Conservation (phyloP, 306 rosid genomes). For the Phaseolus lunatus region DNA sequence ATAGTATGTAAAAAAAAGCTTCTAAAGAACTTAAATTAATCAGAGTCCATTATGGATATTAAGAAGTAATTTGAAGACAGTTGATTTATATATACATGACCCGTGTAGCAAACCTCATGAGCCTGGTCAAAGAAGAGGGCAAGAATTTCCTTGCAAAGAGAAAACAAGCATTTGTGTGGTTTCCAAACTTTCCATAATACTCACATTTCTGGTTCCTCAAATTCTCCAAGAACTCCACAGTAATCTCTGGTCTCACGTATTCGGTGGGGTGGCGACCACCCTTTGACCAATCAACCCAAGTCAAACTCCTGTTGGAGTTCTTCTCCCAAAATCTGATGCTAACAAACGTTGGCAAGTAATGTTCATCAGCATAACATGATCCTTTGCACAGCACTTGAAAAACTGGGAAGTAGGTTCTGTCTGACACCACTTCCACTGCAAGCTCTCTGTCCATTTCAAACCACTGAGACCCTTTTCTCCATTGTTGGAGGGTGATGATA, state of each 20-base stretch:
- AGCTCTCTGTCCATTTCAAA: constrained; percentile 72
- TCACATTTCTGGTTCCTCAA: constrained; percentile 63
- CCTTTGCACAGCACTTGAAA: constrained; percentile 53
- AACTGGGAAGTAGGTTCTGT: constrained; percentile 57
- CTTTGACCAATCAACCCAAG: constrained; percentile 85
- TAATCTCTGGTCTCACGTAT: constrained; percentile 58
- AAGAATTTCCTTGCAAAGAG: constrained; percentile 81
- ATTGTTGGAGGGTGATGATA: constrained; percentile 50
- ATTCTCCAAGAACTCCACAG: constrained; percentile 51
- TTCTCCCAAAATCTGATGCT: constrained; percentile 55
- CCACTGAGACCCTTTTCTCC: constrained; percentile 93
- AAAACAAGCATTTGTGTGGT: constrained; percentile 52
- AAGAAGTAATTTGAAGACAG: too few species aligned
- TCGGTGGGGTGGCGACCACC: constrained; percentile 73
- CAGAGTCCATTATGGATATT: too few species aligned
- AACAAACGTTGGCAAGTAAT: constrained; percentile 74
- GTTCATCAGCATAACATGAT: constrained; percentile 76
- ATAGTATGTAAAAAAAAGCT: too few species aligned
- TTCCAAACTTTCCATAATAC: constrained; percentile 58
- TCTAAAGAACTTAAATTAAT: too few species aligned
- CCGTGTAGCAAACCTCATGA: constrained; percentile 57
- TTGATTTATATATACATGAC: constrained; percentile 57
- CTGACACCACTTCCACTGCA: constrained; percentile 69
- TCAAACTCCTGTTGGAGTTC: constrained; percentile 76
- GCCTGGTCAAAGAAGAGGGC: constrained; percentile 54